Evolutionary conservation across 2,329 filamentous ascomycete species (phyloP).

Genomic region (Eutypella sp.): DNA sequence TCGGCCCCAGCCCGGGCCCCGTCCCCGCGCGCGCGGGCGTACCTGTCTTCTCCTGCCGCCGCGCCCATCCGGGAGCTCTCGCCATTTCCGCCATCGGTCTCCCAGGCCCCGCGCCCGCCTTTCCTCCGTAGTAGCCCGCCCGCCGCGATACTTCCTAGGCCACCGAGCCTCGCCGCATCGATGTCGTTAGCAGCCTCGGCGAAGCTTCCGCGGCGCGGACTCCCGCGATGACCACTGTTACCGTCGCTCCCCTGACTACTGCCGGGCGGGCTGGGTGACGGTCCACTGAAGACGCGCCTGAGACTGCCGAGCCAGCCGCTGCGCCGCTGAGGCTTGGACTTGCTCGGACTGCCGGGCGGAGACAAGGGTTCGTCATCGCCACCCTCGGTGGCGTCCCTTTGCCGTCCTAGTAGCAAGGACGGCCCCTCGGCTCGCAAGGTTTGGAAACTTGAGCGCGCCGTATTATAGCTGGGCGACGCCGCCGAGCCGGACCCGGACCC

Average conservation of each 20-base stretch:
- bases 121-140: constrained; percentile 46
- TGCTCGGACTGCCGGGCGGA: constrained; percentile 51
- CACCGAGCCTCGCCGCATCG: constrained; percentile 37
- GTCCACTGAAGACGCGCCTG: constrained; percentile 55
- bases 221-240: constrained; percentile 16
- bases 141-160: constrained; percentile 39
- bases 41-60: too few relatives aligned
- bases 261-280: constrained; percentile 21
- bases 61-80: constrained; percentile 26
- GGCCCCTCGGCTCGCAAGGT: constrained; percentile 50
- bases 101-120: constrained; percentile 53
- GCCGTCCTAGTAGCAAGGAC: constrained; percentile 34
- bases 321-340: constrained; percentile 51
- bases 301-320: constrained; percentile 61
- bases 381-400: constrained; percentile 23
- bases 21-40: too few relatives aligned
- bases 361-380: constrained; percentile 23
- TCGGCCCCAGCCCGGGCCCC: constrained; percentile 21
- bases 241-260: too few relatives aligned
- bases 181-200: constrained; percentile 34
- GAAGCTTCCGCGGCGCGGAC: constrained; percentile 26
- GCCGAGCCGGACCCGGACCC: neutral
- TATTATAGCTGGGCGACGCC: constrained; percentile 41
- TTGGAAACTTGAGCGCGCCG: constrained; percentile 49
- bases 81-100: constrained; percentile 26